Base-by-base conservation (phyloP, 169 alveolate genomes). In the Plasmodium gonderi region DNA sequence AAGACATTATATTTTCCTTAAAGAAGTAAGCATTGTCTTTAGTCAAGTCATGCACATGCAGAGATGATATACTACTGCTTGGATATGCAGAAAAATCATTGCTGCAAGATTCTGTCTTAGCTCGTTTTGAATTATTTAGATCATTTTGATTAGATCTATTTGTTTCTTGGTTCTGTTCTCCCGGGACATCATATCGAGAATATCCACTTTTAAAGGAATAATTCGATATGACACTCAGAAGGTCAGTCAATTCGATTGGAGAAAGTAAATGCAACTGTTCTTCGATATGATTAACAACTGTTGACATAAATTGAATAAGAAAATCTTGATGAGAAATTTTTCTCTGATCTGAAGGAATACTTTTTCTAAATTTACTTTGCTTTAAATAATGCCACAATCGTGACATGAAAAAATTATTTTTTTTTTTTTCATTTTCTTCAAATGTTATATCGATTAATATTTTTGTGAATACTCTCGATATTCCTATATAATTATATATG, bases 201-300 rank as follows among this genome's bases (percentile, higher is more conserved):
- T 89, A 51, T 1, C 51, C 47, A 77, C 80, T 89, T 68, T 36
- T 89, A 29, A 36, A 45, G 5, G 93, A 68, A 79, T 89, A 89
- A 68, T 89, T 89, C 11, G 93, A 64, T n/a, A 89, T 77, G 20
- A 89, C 93, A 49, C 90, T 89, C 36, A 89, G 60, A 14, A 89
- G 17, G 31, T 89, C 93, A n/a, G 93, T 89, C 26, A 89, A 51
- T 38, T 89, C 93, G 49, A 89, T 89, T 1, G 93, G 79, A 7
- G 93, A 68, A 36, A 89, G 80, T 20, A 89, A 44, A n/a, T 79
- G 80, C 68, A 89, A 47, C 49, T 89, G 81, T 6, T 17, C 69
- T 11, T 89, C 90, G 3, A 89, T 40, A 6, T 65, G 44, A 8
- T 77, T 87, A 42, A 89, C 80, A 23, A 78, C 80, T 12, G 68